A percentile compares a stretch with the other conserved stretches of the same genome.
phyloP scores from a whole-genome alignment of 2,329 filamentous ascomycete species.

The Fusarium papillatum region DNA sequence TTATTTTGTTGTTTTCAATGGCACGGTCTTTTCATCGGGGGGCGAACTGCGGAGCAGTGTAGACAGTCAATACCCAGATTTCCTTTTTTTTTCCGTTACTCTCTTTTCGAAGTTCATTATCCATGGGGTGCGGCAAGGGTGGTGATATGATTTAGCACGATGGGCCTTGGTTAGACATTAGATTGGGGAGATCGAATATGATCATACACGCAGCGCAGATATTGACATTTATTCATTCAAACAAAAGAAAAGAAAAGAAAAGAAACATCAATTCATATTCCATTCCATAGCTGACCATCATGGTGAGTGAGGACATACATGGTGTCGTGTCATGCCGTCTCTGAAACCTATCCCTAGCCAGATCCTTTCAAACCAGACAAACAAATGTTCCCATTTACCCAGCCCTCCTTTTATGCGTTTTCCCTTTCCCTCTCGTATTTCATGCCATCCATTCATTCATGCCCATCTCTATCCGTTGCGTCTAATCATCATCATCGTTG shows the following conservation, averaged over 20 bases:
- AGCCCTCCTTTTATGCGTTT: conserved; percentile 67
- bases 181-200: background rate
- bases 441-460: conserved; percentile 46
- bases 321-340: conserved; percentile 34
- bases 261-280: conserved; percentile 24
- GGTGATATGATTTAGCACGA: background rate
- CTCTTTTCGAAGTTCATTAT: background rate
- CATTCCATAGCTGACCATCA: conserved; percentile 31
- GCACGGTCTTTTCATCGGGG: conserved; percentile 32
- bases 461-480: background rate
- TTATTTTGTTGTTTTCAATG: conserved; percentile 32
- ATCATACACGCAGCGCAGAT: background rate
- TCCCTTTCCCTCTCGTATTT: conserved; percentile 54
- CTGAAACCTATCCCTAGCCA: conserved; percentile 26
- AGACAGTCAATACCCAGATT: conserved; percentile 49
- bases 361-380: conserved; percentile 35
- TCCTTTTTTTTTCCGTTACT: conserved; percentile 33
- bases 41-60: conserved; percentile 42
- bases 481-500: conserved; percentile 38
- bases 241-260: conserved; percentile 41
- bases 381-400: conserved; percentile 58
- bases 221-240: conserved; percentile 14
- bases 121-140: background rate
- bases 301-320: conserved; percentile 24
- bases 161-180: conserved; percentile 2